Evolutionary conservation across 306 rosid genomes (phyloP).

Genomic region (Dalbergia oliveri): DNA sequence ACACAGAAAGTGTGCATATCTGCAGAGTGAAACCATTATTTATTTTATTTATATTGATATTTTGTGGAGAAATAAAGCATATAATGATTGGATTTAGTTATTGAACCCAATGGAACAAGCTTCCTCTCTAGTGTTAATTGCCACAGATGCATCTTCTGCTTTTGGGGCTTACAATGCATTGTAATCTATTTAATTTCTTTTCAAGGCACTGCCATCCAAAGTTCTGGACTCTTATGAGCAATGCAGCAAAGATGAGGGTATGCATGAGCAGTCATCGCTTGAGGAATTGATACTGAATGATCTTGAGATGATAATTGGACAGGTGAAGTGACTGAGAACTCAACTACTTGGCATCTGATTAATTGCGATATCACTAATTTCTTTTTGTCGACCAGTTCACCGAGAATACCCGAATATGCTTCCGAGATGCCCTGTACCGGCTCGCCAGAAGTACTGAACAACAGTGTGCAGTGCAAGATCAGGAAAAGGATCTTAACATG

Average conservation of each 20-base stretch:
- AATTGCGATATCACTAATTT: slow-evolving; percentile 8
- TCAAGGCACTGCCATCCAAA: slow-evolving; percentile 21
- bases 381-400: slow-evolving; percentile 53
- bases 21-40: not conserved
- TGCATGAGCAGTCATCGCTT: slow-evolving; percentile 39
- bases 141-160: not conserved
- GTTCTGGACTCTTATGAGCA: slow-evolving; percentile 47
- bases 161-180: slow-evolving; percentile 20
- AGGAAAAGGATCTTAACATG: slow-evolving; percentile 33
- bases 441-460: slow-evolving; percentile 61
- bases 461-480: slow-evolving; percentile 27
- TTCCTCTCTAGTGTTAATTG: not conserved
- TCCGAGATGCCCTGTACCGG: slow-evolving; percentile 74
- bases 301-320: slow-evolving; percentile 60
- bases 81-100: not conserved
- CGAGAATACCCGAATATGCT: slow-evolving; percentile 60
- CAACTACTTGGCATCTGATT: not conserved
- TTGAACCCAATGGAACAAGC: not conserved
- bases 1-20: not conserved
- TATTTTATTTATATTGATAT: not conserved
- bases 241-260: slow-evolving; percentile 6
- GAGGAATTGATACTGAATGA: slow-evolving; percentile 63
- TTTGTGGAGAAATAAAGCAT: not conserved
- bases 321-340: slow-evolving; percentile 50
- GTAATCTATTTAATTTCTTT: slow-evolving; percentile 29